These are phyloP conservation scores for Populus hybrid DNA, from an alignment of 441 rosid species.

Conservation along the genomic window DNA sequence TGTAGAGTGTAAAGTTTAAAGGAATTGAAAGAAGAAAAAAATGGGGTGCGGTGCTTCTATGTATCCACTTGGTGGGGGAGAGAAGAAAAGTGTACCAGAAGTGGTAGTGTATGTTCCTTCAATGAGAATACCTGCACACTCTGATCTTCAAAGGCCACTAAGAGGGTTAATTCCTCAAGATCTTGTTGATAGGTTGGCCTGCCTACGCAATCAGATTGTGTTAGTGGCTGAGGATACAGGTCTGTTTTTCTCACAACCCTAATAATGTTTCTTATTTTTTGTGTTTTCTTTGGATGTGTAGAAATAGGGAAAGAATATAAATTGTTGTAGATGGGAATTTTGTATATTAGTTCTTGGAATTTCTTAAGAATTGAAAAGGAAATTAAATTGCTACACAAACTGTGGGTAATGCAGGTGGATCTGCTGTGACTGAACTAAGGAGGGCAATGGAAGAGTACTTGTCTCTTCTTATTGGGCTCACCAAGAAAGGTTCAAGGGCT, in stretches of 20 bases:
- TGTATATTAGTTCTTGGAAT: too few species aligned
- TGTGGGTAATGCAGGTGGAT: slow-evolving; percentile 45
- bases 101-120: slow-evolving; percentile 63
- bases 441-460: slow-evolving; percentile 71
- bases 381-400: neutral
- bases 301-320: neutral
- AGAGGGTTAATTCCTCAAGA: slow-evolving; percentile 53
- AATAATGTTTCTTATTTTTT: neutral
- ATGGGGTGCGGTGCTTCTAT: slow-evolving; percentile 91
- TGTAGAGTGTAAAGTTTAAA: slow-evolving; percentile 32
- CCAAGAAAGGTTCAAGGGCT: slow-evolving; percentile 43
- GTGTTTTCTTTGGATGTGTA: neutral
- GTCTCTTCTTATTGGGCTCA: slow-evolving; percentile 53
- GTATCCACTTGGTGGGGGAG: slow-evolving; percentile 40
- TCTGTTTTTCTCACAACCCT: slow-evolving; percentile 10
- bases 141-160: slow-evolving; percentile 62
- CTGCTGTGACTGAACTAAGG: slow-evolving; percentile 50
- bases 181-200: slow-evolving; percentile 41
- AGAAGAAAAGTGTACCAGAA: slow-evolving; percentile 57
- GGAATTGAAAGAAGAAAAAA: slow-evolving; percentile 19
- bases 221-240: slow-evolving; percentile 71
- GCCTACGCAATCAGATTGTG: slow-evolving; percentile 62
- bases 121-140: slow-evolving; percentile 53
- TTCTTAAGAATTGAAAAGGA: neutral
- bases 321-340: too few species aligned